phyloP scores from a whole-genome alignment of 345 rosid species.

The Linum lewisii region DNA sequence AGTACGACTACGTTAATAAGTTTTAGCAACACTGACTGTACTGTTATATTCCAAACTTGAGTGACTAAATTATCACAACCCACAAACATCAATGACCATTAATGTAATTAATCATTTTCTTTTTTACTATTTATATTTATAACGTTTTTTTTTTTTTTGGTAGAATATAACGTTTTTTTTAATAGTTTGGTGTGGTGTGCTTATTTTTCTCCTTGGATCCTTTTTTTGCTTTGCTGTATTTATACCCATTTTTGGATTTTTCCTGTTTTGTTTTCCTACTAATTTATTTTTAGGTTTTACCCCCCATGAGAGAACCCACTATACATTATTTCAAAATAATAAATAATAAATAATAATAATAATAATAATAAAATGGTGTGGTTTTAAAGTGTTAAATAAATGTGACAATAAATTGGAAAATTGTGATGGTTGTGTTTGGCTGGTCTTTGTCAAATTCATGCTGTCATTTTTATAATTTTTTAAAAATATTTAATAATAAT shows the following conservation, averaged over 20 bases:
- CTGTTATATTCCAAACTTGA: too few relatives aligned
- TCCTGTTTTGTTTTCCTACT: slow-evolving; percentile 5
- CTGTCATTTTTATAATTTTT: neutral
- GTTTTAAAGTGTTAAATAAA: neutral
- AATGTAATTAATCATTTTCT: too few relatives aligned
- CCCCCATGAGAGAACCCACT: neutral
- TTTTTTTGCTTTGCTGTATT: neutral
- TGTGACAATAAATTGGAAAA: neutral
- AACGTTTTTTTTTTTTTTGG: neutral
- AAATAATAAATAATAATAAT: too few relatives aligned
- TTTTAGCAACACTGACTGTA: too few relatives aligned
- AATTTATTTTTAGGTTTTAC: neutral
- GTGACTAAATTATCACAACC: too few relatives aligned
- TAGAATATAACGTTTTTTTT: too few relatives aligned
- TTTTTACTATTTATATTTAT: neutral
- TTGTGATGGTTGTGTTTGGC: neutral
- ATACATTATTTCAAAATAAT: neutral
- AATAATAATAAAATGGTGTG: neutral
- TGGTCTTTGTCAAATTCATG: slow-evolving; percentile 1
- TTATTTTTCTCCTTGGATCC: neutral
- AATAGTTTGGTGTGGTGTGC: too few relatives aligned
- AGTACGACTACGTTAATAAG: too few relatives aligned
- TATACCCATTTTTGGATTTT: neutral
- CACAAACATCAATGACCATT: too few relatives aligned
- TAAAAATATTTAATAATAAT: too few relatives aligned